Evolutionary conservation across 2,329 filamentous ascomycete species (phyloP), one percentile per base, ranked within the genome.

Genomic region (Talaromyces atroroseus): DNA sequence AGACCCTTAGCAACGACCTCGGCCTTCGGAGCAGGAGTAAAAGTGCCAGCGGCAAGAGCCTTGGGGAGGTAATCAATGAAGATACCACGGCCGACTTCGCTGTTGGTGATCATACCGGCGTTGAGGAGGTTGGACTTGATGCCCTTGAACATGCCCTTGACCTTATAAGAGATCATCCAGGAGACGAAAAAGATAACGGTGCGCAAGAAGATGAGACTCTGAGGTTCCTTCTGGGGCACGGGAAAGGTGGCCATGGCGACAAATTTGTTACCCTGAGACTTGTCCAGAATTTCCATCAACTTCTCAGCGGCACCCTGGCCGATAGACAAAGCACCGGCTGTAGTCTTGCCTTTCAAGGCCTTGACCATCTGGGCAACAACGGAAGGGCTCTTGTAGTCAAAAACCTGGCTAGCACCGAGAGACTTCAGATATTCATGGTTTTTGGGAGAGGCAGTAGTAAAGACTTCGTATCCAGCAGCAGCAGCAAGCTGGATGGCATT

Each of bases 381-480:
- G 3, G 38, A 40, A 12, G 57, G n/a, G n/a, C 62, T 59, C 32
- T 54, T 51, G 18, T 56, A 56, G 36, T 52, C 76, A 47, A 76
- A 76, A 0, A 73, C 71, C 2, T 71, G 47, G 21, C 24, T 48
- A 14, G 52, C 52, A 34, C 57, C 52, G 8, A 56, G 48, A 14
- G 36, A 16, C 23, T 52, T 51, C 11, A 84, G 72, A 29, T 67
- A 66, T 29, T 78, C 62, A 0, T 77, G 76, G 64, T 84, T 84
- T 6, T 74, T 73, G 12, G 78, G 74, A 0, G 76, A 78, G 0
- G 76, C 80, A 0, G 80, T 82, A 0, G 81, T 85, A 36, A 86
- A 78, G 1, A 82, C 76, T 1, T 54, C 71, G 2, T 77, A 75
- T 0, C 78, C 79, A 1, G 68, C 68, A 0, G 76, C 74, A 57